Base-by-base conservation (phyloP, 83 land plant genomes). In the Larix sibirica region DNA sequence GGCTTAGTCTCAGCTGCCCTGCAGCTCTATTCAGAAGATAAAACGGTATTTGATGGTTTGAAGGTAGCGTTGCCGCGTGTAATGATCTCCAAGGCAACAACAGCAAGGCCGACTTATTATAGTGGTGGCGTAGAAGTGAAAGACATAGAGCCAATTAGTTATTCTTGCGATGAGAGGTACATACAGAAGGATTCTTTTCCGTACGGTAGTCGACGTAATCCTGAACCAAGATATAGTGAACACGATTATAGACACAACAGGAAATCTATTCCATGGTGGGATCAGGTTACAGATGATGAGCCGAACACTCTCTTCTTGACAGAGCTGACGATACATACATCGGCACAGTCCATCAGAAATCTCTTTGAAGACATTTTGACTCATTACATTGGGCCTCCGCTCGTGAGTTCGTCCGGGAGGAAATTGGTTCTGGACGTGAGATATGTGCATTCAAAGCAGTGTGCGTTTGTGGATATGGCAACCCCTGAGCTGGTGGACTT, bases 401-500 rank as follows among this genome's bases (percentile, higher is more conserved):
- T 86, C 16, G 65, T 61, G 63, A 82, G 63, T 79, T 61, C 63
- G 1, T 65, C 47, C 44, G 87, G 83, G 21, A 79, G 62, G 54
- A 70, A 77, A 26, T 63, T 84, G 38, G 83, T 86, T 71, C 78
- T 80, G 83, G 88, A 84, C 28, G 87, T 86, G 66, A 60, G 88
- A 65, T 77, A 83, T 66, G 80, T 86, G 7, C 87, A 83, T 23
- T 65, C 87, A 36, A 69, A 87, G 73, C 83, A 82, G 28, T 86
- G 88, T 74, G 86, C 83, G 13, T 86, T 86, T 86, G 88, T 86
- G 42, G 88, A 86, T 79, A 77, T 86, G n/a, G 87, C 87, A 17
- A 86, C 87, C 36, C 77, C 83, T 54, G 68, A 84, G 70, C 87
- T 86, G 14, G 87, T 86, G 31, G 87, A 86, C 20, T 84, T 79